Evolutionary conservation across 1,284 basidiomycete genomes (phyloP), one percentile per base, ranked within the genome.

Genomic region (Fistulinella cinereoalba): DNA sequence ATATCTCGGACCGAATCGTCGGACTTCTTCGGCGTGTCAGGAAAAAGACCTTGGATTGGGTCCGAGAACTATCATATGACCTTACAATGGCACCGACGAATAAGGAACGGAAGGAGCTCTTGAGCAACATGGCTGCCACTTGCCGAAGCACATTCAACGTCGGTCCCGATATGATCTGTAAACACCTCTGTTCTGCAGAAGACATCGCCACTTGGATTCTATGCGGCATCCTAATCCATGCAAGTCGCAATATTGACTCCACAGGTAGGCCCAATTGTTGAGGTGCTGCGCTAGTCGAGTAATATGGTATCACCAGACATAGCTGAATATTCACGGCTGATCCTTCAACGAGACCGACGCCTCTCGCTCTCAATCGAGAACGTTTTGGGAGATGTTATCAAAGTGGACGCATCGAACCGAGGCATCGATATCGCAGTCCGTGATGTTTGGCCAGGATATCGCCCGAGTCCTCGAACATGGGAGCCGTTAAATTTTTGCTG

Each of bases 91-190:
- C 46, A 5, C 27, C 43, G 2, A 55, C 51, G 9, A 60, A 65
- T 6, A 19, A 42, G 5, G 56, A 62, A 9, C 43, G 65, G n/a
- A 61, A 56, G 28, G 31, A 29, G 7, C 60, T 58, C 2, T 39
- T 71, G 22, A 63, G 58, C 37, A 57, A 67, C 32, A 62, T 67
- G 44, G 71, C 69, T 1, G 58, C 60, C 4, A 66, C 62, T 6
- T 77, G 75, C 49, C 60, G 68, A 12, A 57, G 60, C 1, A 75
- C 73, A 4, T 76, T 62, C 38, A 67, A 71, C 50, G 66, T 71
- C 10, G 64, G 61, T 37, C 6, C 41, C 2, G 24, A 43, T 4
- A 52, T 59, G 34, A 19, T 60, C 0, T 1, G 6, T 12, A 34
- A n/a, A 18, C 49, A 67, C 0, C 45, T 67, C 3, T 22, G 33